phyloP scores from a whole-genome alignment of 2,329 filamentous ascomycete genomes.

The Mollisia scopiformis region DNA sequence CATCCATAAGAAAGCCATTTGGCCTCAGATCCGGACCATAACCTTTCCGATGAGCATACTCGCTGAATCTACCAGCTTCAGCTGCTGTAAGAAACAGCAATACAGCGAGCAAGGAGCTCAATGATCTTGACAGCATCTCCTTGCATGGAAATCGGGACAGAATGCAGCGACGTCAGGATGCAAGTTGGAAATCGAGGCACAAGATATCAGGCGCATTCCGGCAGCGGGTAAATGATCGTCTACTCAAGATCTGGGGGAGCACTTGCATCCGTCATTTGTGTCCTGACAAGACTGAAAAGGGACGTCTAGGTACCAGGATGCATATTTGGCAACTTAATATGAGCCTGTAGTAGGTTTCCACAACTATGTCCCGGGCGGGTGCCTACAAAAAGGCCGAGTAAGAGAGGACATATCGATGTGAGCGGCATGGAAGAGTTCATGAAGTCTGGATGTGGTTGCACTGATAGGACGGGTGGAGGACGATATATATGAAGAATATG shows the following conservation, averaged over 20 bases:
- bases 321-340: background rate
- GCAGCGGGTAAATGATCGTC: background rate
- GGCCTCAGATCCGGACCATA: background rate
- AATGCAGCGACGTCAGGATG: background rate
- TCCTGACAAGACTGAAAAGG: background rate
- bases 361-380: background rate
- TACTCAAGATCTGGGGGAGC: background rate
- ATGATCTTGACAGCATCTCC: slow-evolving; percentile 1
- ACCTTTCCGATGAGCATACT: background rate
- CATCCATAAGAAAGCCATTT: background rate
- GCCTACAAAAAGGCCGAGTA: too few species aligned
- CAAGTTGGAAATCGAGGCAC: background rate
- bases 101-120: background rate
- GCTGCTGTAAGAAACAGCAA: background rate
- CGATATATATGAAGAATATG: background rate
- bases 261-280: background rate
- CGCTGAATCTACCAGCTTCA: background rate
- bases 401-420: background rate
- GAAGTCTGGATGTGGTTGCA: background rate
- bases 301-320: background rate
- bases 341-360: background rate
- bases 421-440: background rate
- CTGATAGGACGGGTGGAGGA: background rate
- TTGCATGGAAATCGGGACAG: background rate
- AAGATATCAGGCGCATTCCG: background rate